Evolutionary conservation across 805 yeast species (phyloP).

Genomic region (Suhomyces vadensis): DNA sequence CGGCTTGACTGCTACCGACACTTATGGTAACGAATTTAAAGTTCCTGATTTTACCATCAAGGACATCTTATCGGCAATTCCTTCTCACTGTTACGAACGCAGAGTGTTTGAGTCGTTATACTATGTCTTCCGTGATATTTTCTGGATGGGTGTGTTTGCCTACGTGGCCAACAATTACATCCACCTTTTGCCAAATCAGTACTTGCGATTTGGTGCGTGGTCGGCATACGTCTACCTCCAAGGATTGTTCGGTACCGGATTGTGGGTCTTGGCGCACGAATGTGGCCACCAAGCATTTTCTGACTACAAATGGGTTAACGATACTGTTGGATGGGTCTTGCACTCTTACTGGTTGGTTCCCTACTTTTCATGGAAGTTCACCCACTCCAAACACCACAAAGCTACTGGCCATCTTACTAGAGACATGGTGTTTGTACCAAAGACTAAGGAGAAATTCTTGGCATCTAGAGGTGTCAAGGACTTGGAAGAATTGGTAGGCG

Average conservation of each 20-base stretch:
- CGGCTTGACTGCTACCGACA: conserved; percentile 44
- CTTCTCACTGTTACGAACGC: conserved; percentile 62
- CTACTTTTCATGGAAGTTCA: conserved; percentile 62
- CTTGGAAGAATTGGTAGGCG: conserved; percentile 51
- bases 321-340: conserved; percentile 59
- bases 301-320: conserved; percentile 53
- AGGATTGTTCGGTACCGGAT: conserved; percentile 56
- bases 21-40: conserved; percentile 53
- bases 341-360: conserved; percentile 61
- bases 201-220: conserved; percentile 45
- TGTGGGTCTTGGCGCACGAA: conserved; percentile 65
- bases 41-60: conserved; percentile 65
- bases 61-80: conserved; percentile 58
- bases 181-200: conserved; percentile 25
- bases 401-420: conserved; percentile 60
- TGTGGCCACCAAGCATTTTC: conserved; percentile 67
- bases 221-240: conserved; percentile 36
- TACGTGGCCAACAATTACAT: conserved; percentile 44
- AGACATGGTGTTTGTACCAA: conserved; percentile 63
- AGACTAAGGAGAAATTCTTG: conserved; percentile 48
- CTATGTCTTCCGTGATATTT: conserved; percentile 55
- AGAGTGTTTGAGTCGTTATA: conserved; percentile 48
- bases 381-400: conserved; percentile 63
- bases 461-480: conserved; percentile 31
- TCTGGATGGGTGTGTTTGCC: conserved; percentile 44